A percentile compares a stretch with the other conserved stretches of the same genome.
Conservation (phyloP, 495 filamentous ascomycete genomes). For the Penicillium salamii region DNA sequence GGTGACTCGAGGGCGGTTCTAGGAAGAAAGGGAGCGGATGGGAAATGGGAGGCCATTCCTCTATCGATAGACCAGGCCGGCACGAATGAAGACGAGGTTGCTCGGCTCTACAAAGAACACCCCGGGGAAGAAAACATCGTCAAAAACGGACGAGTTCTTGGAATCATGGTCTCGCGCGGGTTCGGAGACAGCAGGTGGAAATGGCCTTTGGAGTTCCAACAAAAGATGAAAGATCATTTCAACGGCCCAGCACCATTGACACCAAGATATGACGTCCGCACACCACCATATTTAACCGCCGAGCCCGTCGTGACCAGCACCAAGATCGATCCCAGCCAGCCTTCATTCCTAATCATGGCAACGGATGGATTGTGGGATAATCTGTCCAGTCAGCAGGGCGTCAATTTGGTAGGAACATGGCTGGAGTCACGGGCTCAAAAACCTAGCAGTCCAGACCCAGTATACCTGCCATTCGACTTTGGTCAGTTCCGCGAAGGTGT, state of each 20-base stretch:
- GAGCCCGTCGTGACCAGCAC: conserved; percentile 60
- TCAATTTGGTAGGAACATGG: conserved; percentile 56
- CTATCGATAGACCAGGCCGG: conserved; percentile 61
- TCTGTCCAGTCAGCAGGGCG: conserved; percentile 57
- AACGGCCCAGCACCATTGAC: conserved; percentile 42
- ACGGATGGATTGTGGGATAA: conserved; percentile 65
- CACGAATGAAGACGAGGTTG: conserved; percentile 49
- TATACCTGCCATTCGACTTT: conserved; percentile 26
- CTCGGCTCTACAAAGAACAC: conserved; percentile 51
- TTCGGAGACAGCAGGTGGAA: conserved; percentile 68
- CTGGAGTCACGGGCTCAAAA: conserved; percentile 28
- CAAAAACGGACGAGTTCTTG: conserved; percentile 54
- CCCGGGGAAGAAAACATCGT: conserved; percentile 56
- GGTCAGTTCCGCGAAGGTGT: conserved; percentile 20
- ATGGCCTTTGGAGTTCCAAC: conserved; percentile 49
- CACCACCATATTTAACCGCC: conserved; percentile 65
- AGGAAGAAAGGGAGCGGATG: conserved; percentile 43
- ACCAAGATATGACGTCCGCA: conserved; percentile 34
- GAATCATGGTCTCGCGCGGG: conserved; percentile 54
- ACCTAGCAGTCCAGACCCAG: conserved; percentile 12
- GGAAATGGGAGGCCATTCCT: conserved; percentile 46
- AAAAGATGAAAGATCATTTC: conserved; percentile 41
- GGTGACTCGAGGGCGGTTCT: conserved; percentile 62
- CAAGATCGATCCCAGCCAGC: conserved; percentile 40
- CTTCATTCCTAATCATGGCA: conserved; percentile 61